These are phyloP conservation scores for Drechslera avenae DNA, from an alignment of 2,329 filamentous ascomycete genomes.

Conservation along the genomic window DNA sequence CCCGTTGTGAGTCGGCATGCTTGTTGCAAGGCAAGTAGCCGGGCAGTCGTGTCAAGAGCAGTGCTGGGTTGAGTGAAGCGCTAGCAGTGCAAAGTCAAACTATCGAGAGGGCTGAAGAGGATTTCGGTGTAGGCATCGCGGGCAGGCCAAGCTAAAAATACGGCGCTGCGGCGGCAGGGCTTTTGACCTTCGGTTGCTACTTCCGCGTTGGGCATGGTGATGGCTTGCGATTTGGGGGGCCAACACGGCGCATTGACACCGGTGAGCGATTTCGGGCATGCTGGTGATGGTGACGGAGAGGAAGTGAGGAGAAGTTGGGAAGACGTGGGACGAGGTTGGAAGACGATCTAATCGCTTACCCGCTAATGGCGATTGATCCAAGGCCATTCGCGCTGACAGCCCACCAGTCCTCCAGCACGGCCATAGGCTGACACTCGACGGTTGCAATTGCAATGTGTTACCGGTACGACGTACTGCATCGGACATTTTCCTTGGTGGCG, in stretches of 20 bases:
- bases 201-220: conserved; percentile 6
- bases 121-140: background rate
- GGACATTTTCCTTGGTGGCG: too few species aligned
- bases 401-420: too few species aligned
- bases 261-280: background rate
- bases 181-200: conserved; percentile 15
- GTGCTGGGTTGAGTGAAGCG: too few species aligned
- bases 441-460: too few species aligned
- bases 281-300: background rate
- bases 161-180: conserved; percentile 12
- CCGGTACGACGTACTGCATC: too few species aligned
- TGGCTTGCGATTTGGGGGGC: conserved; percentile 17
- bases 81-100: too few species aligned
- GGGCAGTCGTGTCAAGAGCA: too few species aligned
- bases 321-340: background rate
- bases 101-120: background rate
- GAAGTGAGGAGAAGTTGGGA: background rate
- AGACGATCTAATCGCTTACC: background rate
- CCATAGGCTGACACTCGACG: too few species aligned
- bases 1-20: conserved; percentile 1
- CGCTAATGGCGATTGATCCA: background rate
- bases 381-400: background rate
- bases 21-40: background rate
- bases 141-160: conserved; percentile 24
- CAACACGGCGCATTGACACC: conserved; percentile 3